A percentile compares a stretch with the other conserved stretches of the same genome.
These are phyloP conservation scores for Fusarium chaquense DNA, from an alignment of 2,329 filamentous ascomycete genomes.

Conservation along the genomic window DNA sequence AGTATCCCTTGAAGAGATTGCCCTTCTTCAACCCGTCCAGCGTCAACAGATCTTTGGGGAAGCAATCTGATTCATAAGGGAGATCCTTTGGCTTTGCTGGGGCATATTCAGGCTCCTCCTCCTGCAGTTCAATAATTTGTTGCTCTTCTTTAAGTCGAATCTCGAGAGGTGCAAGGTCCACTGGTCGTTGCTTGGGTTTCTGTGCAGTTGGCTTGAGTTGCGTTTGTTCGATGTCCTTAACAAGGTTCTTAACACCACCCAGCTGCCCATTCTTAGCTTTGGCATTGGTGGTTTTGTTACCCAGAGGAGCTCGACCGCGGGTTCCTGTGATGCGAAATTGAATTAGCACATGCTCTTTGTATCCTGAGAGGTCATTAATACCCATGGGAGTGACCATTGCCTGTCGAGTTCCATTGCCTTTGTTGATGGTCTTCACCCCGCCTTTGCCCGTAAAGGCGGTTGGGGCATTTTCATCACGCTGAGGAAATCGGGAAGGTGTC, in stretches of 20 bases:
- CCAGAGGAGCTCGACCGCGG: conserved; percentile 82
- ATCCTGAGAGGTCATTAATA: conserved; percentile 58
- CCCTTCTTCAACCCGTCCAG: conserved; percentile 69
- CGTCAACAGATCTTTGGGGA: conserved; percentile 68
- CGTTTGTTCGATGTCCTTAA: conserved; percentile 72
- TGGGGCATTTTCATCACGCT: conserved; percentile 85
- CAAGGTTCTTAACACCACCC: conserved; percentile 70
- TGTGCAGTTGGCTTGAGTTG: conserved; percentile 71
- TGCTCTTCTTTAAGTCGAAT: conserved; percentile 71
- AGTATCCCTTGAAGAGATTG: conserved; percentile 72
- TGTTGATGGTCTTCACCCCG: conserved; percentile 62
- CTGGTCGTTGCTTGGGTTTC: conserved; percentile 68
- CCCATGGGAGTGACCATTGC: conserved; percentile 83
- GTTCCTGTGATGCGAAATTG: conserved; percentile 41
- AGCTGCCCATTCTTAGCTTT: conserved; percentile 79
- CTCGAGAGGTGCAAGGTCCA: conserved; percentile 67
- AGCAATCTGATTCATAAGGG: conserved; percentile 76
- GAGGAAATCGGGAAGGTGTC: conserved; percentile 81
- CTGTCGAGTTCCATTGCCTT: conserved; percentile 61
- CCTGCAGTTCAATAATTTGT: conserved; percentile 52
- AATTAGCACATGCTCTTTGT: conserved; percentile 19
- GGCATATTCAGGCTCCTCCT: conserved; percentile 88
- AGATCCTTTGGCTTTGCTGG: conserved; percentile 77
- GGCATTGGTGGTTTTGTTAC: conserved; percentile 96
- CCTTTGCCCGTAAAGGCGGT: conserved; percentile 58